Evolutionary conservation across 2,329 filamentous ascomycete genomes (phyloP), one percentile per base, ranked within the genome.

Genomic region (Verticillium nubilum): DNA sequence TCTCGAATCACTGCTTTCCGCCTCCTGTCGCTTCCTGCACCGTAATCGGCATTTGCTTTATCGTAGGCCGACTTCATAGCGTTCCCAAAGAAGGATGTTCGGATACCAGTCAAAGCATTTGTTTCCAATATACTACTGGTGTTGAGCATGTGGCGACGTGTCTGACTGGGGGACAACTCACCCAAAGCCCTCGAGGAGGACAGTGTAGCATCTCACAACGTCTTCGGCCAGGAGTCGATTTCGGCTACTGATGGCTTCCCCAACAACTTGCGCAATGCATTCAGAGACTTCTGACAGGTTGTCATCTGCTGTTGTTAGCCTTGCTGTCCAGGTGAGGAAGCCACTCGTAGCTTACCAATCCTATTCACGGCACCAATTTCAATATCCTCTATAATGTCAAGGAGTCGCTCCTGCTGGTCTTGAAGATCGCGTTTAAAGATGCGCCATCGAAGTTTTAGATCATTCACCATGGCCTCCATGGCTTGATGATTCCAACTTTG

Each of bases 401-500:
- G 31, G n/a, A 74, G 58, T 9, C 74, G 58, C 0, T 62, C 62
- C 54, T 70, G 61, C 7, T 68, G 69, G 23, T 17, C 13, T 19
- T 55, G 52, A 3, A 62, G 29, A n/a, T 29, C 28, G 6, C 54
- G 4, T 6, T 25, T n/a, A 13, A 47, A 19, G n/a, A 1, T n/a
- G 1, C 66, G 29, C 76, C 77, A 81, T 5, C 67, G 67, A 0
- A 42, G 31, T 1, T 54, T 58, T 29, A 79, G 55, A 31, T 76
- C 72, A 1, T 31, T 15, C 0, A 64, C 67, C 76, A 80, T 78
- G 1, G 37, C 37, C 1, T 58, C 29, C 2, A 78, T 77, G 0
- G 73, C 73, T 64, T 80, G 76, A 55, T 74, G 66, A 56, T 82
- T 82, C 78, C 78, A 81, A 59, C 75, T 73, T n/a, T 62, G 72